Evolutionary conservation across 2,329 filamentous ascomycete species (phyloP).

Genomic region (Sphaerulina populicola): DNA sequence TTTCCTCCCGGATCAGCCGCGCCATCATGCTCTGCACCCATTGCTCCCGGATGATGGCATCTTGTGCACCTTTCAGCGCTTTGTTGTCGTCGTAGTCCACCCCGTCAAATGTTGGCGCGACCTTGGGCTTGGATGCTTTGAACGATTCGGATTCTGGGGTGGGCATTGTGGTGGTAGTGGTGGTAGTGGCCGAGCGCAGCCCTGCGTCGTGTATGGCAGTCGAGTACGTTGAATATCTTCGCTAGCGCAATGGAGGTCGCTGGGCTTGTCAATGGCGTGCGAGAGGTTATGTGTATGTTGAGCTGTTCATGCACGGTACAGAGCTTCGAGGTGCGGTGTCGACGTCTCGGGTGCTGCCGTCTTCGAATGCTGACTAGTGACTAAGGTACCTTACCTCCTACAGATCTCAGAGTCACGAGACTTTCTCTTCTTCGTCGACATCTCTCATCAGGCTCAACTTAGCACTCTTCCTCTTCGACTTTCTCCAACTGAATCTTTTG

Average conservation of each 20-base stretch:
- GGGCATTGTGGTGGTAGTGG: slow-evolving; percentile 49
- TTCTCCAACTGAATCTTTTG: slow-evolving; percentile 24
- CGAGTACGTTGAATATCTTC: background rate
- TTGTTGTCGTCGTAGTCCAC: slow-evolving; percentile 79
- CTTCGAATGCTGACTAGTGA: background rate
- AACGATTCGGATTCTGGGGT: slow-evolving; percentile 75
- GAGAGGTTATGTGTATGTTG: background rate
- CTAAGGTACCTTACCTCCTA: no score
- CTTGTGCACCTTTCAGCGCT: slow-evolving; percentile 72
- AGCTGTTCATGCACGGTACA: background rate
- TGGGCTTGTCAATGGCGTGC: slow-evolving; percentile 5
- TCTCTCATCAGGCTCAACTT: background rate
- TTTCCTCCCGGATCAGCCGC: slow-evolving; percentile 68
- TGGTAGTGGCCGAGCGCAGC: background rate
- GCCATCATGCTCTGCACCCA: slow-evolving; percentile 90
- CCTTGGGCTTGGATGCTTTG: slow-evolving; percentile 73
- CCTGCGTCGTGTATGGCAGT: background rate
- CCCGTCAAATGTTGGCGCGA: slow-evolving; percentile 74
- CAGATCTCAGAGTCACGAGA: no score
- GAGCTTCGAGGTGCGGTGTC: background rate
- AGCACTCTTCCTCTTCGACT: slow-evolving; percentile 17
- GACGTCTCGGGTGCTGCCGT: background rate
- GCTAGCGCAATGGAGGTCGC: background rate
- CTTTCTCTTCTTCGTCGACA: background rate
- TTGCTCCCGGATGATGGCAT: slow-evolving; percentile 74